A percentile compares a stretch with the other conserved stretches of the same genome.
These are phyloP conservation scores for Salix caprea DNA, from an alignment of 345 rosid species.

Conservation along the genomic window DNA sequence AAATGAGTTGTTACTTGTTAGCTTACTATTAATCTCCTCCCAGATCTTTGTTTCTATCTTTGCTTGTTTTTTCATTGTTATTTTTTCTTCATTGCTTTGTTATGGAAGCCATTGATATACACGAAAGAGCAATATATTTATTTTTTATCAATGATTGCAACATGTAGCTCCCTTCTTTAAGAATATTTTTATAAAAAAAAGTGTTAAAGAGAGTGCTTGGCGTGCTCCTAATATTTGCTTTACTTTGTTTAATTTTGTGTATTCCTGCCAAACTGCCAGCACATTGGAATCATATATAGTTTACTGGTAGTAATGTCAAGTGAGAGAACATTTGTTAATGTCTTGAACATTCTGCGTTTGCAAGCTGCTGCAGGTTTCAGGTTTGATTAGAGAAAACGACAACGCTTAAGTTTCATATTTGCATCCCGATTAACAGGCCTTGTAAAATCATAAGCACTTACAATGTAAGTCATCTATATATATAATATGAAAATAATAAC, in stretches of 20 bases:
- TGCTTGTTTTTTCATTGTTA: background rate
- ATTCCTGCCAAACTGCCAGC: background rate
- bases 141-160: slow-evolving; percentile 14
- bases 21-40: background rate
- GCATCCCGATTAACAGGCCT: background rate
- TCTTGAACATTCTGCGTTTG: background rate
- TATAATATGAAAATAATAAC: too few species aligned
- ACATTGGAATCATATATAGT: background rate
- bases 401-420: background rate
- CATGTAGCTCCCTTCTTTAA: slow-evolving; percentile 8
- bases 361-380: background rate
- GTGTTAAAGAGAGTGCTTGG: background rate
- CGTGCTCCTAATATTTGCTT: background rate
- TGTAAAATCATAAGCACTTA: background rate
- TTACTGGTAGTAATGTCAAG: background rate
- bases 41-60: background rate
- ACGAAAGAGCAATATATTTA: slow-evolving; percentile 2
- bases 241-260: background rate
- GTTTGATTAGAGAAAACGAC: background rate
- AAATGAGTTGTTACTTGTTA: slow-evolving; percentile 9
- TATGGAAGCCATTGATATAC: slow-evolving; percentile 1
- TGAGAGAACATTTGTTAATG: background rate
- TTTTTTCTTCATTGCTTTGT: background rate
- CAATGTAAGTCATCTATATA: background rate
- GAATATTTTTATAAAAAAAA: background rate